Conservation (phyloP, 768 basidiomycete genomes). For the Suillus paluster region DNA sequence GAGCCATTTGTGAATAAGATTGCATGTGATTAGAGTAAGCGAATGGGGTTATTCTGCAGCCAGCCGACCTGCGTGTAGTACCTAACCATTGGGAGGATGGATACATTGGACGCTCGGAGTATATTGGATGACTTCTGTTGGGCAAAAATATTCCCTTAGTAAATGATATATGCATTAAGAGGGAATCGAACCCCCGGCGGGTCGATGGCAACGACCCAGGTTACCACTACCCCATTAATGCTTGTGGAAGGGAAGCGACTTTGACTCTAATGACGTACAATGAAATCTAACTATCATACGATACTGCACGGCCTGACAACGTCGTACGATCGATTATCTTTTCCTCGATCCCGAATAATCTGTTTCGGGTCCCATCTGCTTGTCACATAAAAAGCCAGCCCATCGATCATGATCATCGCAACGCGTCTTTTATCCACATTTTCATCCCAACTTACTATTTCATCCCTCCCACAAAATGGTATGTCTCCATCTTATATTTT, state of each 20-base stretch:
- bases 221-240: constrained; percentile 41
- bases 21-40: background rate
- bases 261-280: too few relatives aligned
- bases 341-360: constrained; percentile 1
- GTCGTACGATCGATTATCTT: constrained; percentile 6
- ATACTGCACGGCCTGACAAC: background rate
- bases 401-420: constrained; percentile 42
- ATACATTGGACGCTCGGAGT: too few relatives aligned
- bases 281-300: too few relatives aligned
- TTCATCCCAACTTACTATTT: constrained; percentile 44
- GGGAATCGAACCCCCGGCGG: constrained; percentile 84
- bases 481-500: constrained; percentile 17
- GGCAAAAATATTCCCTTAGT: too few relatives aligned
- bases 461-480: constrained; percentile 55
- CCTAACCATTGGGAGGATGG: background rate
- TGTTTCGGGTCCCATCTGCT: background rate
- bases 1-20: background rate
- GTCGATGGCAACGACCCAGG: constrained; percentile 48
- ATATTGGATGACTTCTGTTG: background rate
- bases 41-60: background rate
- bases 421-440: constrained; percentile 41
- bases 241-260: rapidly evolving
- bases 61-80: too few relatives aligned
- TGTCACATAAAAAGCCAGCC: constrained; percentile 19
- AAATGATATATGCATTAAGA: constrained; percentile 80